phyloP scores from a whole-genome alignment of 1,284 basidiomycete genomes.

The Rhodotorula sp. region DNA sequence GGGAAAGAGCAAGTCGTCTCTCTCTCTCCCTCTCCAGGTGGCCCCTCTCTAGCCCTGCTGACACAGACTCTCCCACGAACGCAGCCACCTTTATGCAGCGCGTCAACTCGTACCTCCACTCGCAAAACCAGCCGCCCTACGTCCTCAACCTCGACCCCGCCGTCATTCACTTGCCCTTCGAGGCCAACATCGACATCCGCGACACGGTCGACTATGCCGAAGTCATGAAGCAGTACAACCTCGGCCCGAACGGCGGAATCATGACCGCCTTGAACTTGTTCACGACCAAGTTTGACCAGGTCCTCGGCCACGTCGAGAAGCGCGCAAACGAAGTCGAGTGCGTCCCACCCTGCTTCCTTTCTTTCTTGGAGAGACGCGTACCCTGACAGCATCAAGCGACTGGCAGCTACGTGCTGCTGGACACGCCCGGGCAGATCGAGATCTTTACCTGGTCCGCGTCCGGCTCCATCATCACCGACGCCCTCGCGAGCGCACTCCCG shows the following conservation, averaged over 20 bases:
- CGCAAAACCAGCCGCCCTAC: constrained; percentile 68
- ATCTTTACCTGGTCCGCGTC: constrained; percentile 99
- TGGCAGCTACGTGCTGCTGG: constrained; percentile 84
- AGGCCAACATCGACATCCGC: constrained; percentile 95
- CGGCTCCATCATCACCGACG: constrained; percentile 96
- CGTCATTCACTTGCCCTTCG: constrained; percentile 83
- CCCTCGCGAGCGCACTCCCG: constrained; percentile 88
- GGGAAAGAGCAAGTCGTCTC: constrained; percentile 15
- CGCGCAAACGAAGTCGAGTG: constrained; percentile 82
- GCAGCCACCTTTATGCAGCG: constrained; percentile 79
- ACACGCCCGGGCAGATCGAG: constrained; percentile 99
- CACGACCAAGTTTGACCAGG: constrained; percentile 99
- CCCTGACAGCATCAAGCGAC: background rate
- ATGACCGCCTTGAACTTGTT: constrained; percentile 95
- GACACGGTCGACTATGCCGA: constrained; percentile 97
- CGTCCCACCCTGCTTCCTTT: constrained; percentile 47
- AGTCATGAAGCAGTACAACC: constrained; percentile 99
- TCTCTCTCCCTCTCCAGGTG: too few relatives aligned
- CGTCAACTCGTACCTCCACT: constrained; percentile 81
- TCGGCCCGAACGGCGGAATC: constrained; percentile 97
- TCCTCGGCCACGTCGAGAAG: constrained; percentile 87
- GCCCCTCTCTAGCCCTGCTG: too few relatives aligned
- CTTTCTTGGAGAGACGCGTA: background rate
- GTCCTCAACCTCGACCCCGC: constrained; percentile 98
- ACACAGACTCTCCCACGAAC: background rate